Conservation (phyloP, 2,329 filamentous ascomycete species). For the Aspergillus niger region DNA sequence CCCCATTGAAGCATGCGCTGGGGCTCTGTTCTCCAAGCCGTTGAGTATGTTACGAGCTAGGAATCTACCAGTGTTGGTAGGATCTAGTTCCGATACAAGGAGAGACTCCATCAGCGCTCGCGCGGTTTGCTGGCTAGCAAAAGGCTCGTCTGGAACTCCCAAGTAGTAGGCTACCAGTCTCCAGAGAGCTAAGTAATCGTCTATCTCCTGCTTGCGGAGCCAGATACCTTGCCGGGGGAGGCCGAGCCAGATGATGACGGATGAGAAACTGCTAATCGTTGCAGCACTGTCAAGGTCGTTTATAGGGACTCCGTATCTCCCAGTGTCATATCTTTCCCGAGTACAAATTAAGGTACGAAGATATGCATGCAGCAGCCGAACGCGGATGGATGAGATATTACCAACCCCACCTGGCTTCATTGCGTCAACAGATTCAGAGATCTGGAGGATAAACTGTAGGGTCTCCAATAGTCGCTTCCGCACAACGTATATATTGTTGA, state of each 20-base stretch:
- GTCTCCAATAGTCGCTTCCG: conserved; percentile 70
- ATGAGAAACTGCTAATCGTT: conserved; percentile 71
- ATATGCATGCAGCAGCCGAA: conserved; percentile 68
- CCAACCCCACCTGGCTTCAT: conserved; percentile 70
- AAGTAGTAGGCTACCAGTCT: conserved; percentile 72
- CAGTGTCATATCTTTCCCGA: conserved; percentile 57
- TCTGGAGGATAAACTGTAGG: conserved; percentile 73
- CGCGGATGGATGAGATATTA: conserved; percentile 65
- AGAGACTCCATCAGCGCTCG: conserved; percentile 69
- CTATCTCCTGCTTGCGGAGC: conserved; percentile 61
- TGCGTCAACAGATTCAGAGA: conserved; percentile 64
- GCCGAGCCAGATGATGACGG: conserved; percentile 66
- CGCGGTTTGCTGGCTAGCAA: conserved; percentile 59
- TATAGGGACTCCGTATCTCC: conserved; percentile 65
- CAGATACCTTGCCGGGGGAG: conserved; percentile 73
- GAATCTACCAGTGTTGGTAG: conserved; percentile 62
- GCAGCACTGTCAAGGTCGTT: conserved; percentile 75
- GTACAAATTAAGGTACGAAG: conserved; percentile 64
- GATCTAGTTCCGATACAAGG: conserved; percentile 65
- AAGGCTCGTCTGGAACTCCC: conserved; percentile 65
- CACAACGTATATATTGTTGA: conserved; percentile 60
- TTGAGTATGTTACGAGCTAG: conserved; percentile 76
- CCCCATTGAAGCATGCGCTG: conserved; percentile 64
- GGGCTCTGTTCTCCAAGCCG: conserved; percentile 65
- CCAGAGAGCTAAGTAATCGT: conserved; percentile 75